These are phyloP conservation scores for Purshia tridentata DNA, from an alignment of 306 rosid species.

Conservation along the genomic window DNA sequence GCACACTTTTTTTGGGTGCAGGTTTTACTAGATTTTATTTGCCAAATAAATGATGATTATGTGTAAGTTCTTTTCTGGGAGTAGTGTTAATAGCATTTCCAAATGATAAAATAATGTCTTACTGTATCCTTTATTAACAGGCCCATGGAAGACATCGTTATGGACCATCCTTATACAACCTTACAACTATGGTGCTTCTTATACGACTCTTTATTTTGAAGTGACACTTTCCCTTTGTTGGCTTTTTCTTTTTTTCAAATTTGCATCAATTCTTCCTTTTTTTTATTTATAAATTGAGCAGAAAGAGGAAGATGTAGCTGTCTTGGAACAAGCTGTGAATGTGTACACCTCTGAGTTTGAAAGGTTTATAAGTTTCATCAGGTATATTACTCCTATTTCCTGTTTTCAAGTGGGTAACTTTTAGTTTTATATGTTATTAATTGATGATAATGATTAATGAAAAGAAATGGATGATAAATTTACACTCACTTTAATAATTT, in stretches of 20 bases:
- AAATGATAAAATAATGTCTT: neutral
- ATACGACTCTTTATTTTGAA: constrained; percentile 59
- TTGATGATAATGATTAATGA: too few species aligned
- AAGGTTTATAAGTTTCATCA: constrained; percentile 72
- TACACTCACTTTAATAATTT: too few species aligned
- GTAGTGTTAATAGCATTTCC: neutral
- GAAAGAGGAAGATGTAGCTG: constrained; percentile 52
- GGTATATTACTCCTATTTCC: constrained; percentile 48
- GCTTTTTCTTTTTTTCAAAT: neutral
- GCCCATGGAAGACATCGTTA: constrained; percentile 98
- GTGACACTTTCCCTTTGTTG: neutral
- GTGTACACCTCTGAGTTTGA: constrained; percentile 71
- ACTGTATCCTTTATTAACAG: constrained; percentile 37
- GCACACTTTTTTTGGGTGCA: constrained; percentile 36
- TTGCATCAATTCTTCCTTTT: constrained; percentile 13
- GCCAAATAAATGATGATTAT: constrained; percentile 81
- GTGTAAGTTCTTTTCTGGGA: constrained; percentile 53
- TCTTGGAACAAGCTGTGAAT: constrained; percentile 73
- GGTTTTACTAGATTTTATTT: constrained; percentile 89
- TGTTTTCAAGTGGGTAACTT: neutral
- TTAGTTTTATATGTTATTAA: neutral
- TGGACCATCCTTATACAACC: constrained; percentile 87
- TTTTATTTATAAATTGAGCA: constrained; percentile 41
- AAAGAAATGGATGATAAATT: too few species aligned
- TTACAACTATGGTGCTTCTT: constrained; percentile 66